phyloP scores from a whole-genome alignment of 73 alveolate species.

The Breviolum minutum region DNA sequence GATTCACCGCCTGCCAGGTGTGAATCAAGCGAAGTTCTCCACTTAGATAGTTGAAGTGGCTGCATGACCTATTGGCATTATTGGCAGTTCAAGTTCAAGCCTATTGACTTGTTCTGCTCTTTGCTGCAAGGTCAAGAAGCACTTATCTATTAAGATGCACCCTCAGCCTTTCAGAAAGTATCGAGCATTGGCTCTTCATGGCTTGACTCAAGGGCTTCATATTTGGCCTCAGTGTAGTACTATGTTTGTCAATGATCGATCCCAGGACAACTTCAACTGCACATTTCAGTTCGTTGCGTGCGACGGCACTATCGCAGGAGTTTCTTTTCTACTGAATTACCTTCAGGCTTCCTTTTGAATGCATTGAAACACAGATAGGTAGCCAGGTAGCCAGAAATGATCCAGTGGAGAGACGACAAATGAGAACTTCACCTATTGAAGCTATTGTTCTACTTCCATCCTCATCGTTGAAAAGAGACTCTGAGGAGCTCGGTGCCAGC shows the following conservation, averaged over 20 bases:
- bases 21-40: not conserved
- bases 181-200: too few relatives aligned
- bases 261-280: not conserved
- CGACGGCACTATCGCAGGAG: not conserved
- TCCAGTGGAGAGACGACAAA: too few relatives aligned
- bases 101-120: too few relatives aligned
- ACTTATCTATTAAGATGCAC: too few relatives aligned
- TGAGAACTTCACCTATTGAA: not conserved
- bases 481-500: not conserved
- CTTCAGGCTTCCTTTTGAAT: not conserved
- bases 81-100: not conserved
- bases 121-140: too few relatives aligned
- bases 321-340: too few relatives aligned
- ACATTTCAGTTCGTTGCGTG: not conserved
- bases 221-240: not conserved
- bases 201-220: too few relatives aligned
- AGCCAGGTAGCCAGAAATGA: too few relatives aligned
- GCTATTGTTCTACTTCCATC: not conserved
- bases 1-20: not conserved
- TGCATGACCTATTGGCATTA: not conserved
- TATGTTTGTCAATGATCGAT: not conserved
- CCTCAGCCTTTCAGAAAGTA: too few relatives aligned
- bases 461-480: not conserved
- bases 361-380: not conserved
- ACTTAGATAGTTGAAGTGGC: not conserved